Evolutionary conservation across 768 basidiomycete genomes (phyloP), one percentile per base, ranked within the genome.

Genomic region (Rhizopogon sp.): DNA sequence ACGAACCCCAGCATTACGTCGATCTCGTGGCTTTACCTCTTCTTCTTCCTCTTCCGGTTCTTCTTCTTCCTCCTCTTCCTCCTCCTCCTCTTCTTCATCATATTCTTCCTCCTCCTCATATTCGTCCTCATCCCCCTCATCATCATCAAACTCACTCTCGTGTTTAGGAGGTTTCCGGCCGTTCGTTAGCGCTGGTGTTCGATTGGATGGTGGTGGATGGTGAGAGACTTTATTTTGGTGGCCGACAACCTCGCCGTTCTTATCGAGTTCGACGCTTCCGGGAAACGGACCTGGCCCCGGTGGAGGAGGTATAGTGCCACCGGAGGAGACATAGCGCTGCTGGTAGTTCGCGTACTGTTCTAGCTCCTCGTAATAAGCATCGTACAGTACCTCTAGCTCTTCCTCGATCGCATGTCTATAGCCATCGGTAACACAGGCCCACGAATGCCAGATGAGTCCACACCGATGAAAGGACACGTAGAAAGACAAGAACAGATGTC

Each of bases 361-460:
- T 79, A 99, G 88, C 82, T 98, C 96, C 73, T 97, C 93, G 85
- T 98, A 98, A 83, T 98, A 99, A 79, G 95, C 94, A 83, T 98
- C 96, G 84, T 99, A 99, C 76, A 98, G 87, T 78, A 94, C 92
- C 80, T 98, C 93, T 74, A 99, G 89, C 80, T 99, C 97, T 78
- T 95, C 92, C 79, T 99, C 97, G 79, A 99, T 98, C 60, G 95
- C 95, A 78, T 89, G 88, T 65, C 92, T 95, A 66, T 63, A 61
- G 43, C 51, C 57, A 61, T 52, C 58, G 60, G 54, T 50, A 44
- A 64, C 45, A 33, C 55, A 60, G 52, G 46, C 57, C 54, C 41
- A 49, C 52, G 54, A 35, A 55, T 50, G 57, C 25, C 56, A 46
- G 42, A 25, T 39, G 45, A 68, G 57, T 41, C 31, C 53, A 41